Base-by-base conservation (phyloP, 306 rosid genomes). In the Pterocarpus santalinus region DNA sequence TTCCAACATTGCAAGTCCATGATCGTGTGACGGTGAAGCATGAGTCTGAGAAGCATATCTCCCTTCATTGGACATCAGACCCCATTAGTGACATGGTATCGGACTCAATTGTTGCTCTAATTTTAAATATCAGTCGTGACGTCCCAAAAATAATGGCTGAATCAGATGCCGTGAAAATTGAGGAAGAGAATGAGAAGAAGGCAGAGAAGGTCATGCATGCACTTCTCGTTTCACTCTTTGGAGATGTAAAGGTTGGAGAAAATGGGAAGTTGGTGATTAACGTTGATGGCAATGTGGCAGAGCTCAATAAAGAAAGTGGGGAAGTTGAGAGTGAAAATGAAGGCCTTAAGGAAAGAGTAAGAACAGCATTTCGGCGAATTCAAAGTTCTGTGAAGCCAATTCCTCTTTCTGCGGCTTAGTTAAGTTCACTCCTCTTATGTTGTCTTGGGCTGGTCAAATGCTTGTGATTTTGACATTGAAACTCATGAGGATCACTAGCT, bases 31-130 rank as follows among this genome's bases (percentile, higher is more conserved):
- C 90, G 0, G 87, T 93, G 84, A 92, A 89, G 88, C 97, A 90
- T 7, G 97, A 95, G 56, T 89, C 97, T 2, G 99, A 95, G 70
- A 91, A 87, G 80, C 97, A 93, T 72, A 53, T 95, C 44, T 92
- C 99, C 49, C 85, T 95, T 81, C 97, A 95, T 85, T 95, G 99
- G 99, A 32, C 82, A 9, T 90, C 99, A 7, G 97, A 95, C 82
- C 99, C 97, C 12, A 86, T 93, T 30, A 90, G 95, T 69, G 97
- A 95, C 80, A 90, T 93, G 97, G 97, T 95, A 1, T 95, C 97
- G 1, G 95, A 95, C 79, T 95, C 99, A 0, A 53, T 95, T 70
- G 92, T 95, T 73, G 97, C 99, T 74, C 87, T 95, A 62, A 65
- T 95, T 73, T 78, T 93, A 47, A 91, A 89, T 53, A 95, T 95